Conservation (phyloP, 1,139 yeast genomes). For the Yamadazyma spencermartinsiae region DNA sequence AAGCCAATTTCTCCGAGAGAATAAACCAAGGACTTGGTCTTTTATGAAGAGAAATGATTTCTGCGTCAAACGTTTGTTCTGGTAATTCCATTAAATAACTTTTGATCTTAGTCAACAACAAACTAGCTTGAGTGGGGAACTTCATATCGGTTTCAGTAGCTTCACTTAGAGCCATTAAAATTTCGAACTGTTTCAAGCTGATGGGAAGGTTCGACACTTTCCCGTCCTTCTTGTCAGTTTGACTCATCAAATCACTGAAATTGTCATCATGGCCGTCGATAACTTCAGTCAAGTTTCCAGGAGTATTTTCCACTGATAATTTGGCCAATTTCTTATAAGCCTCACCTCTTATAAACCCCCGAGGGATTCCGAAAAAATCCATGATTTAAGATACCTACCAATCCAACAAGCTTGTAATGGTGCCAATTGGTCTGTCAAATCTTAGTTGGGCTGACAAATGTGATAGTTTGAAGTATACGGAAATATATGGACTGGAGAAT, state of each 20-base stretch:
- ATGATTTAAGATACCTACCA: constrained; percentile 15
- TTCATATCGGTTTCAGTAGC: constrained; percentile 47
- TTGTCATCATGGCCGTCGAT: constrained; percentile 20
- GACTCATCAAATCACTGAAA: constrained; percentile 26
- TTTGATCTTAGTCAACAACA: constrained; percentile 53
- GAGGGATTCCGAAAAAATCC: constrained; percentile 41
- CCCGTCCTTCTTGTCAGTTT: constrained; percentile 18
- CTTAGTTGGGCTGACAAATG: neutral
- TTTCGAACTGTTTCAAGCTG: constrained; percentile 64
- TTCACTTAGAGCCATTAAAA: constrained; percentile 64
- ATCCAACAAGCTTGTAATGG: neutral
- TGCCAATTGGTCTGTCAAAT: too few species aligned
- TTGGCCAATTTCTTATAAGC: constrained; percentile 53
- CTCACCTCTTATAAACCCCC: constrained; percentile 54
- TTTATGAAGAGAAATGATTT: constrained; percentile 22
- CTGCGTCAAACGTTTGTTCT: constrained; percentile 40
- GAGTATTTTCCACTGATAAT: constrained; percentile 26
- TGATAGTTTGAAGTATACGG: neutral
- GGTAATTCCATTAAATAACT: constrained; percentile 62
- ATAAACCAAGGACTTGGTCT: constrained; percentile 40
- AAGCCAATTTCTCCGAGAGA: constrained; percentile 36
- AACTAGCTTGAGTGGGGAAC: constrained; percentile 46
- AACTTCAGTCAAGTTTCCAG: constrained; percentile 19
- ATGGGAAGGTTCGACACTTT: constrained; percentile 38
- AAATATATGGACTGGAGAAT: neutral